Evolutionary conservation across 139 green algal genomes (phyloP), one percentile per base, ranked within the genome.

Genomic region (Coelastrella sp.): DNA sequence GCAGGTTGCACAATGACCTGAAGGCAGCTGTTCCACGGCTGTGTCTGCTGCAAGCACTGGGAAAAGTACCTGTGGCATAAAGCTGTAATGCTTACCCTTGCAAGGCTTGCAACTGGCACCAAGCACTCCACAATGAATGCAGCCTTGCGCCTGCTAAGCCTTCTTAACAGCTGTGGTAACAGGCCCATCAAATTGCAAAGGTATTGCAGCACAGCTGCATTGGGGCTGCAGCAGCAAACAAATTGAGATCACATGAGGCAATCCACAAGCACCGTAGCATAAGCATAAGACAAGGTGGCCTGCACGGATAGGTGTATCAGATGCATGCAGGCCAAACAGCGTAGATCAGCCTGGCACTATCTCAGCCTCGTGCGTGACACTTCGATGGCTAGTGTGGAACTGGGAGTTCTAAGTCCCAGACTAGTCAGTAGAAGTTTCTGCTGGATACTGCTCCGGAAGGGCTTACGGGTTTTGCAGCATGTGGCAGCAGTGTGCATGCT

Each of bases 91-190:
- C 68, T 76, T 57, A 90, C 85, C 85, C 75, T 58, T 0, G 59
- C 85, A 14, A 90, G 59, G 10, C 22, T 60, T 20, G 23, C 59
- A 64, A 58, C 85, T 64, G 85, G 56, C 16, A 68, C 19, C 23
- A 83, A 23, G 22, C 73, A 83, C 59, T 90, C 85, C 17, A 4
- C 6, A 7, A 23, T 64, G 66, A 84, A 84, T 22, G 85, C 73
- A 8, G 74, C 85, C 56, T 59, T 84, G 58, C 85, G 73, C 73
- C 73, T 76, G 7, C 64, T 61, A 0, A 90, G 73, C 59, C 75
- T 83, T 7, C 6, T 22, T 58, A 90, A 22, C 58, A 77, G 85
- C 58, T 22, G 8, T 20, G 85, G 73, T 56, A 90, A 58, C 73
- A 90, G 54, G 2, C 3, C 73, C 73, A 90, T 17, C 20, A 90